phyloP scores from a whole-genome alignment of 768 basidiomycete genomes.

The Lactarius sanguifluus region DNA sequence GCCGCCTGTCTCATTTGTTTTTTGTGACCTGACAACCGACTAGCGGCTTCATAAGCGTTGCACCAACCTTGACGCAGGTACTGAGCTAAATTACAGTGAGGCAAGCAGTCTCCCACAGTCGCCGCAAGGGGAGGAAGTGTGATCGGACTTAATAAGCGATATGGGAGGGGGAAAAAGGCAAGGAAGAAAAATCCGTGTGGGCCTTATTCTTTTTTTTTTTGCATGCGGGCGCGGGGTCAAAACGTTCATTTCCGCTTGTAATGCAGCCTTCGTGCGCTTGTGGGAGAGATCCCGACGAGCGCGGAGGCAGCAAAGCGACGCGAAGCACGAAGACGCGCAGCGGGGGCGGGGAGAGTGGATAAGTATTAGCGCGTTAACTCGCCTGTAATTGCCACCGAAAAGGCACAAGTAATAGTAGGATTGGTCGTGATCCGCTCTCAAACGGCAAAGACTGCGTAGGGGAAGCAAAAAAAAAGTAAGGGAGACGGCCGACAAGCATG shows the following conservation, averaged over 20 bases:
- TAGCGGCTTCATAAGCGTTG: background rate
- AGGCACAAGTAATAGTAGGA: background rate
- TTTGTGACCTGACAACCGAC: constrained; percentile 19
- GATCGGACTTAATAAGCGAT: constrained; percentile 22
- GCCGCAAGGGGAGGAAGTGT: background rate
- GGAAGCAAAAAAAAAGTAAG: background rate
- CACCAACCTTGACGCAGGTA: background rate
- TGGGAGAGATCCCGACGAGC: constrained; percentile 4
- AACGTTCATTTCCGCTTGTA: constrained; percentile 12
- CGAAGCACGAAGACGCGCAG: background rate
- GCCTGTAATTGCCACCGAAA: background rate
- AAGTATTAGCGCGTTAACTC: background rate
- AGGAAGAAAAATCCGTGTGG: constrained; percentile 7
- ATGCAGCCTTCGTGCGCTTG: background rate
- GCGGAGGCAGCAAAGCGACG: constrained; percentile 5
- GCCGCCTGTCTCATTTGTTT: background rate
- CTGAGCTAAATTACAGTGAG: background rate
- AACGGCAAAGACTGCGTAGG: background rate
- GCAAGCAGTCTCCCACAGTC: background rate
- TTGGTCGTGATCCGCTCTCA: background rate
- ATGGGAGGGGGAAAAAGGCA: background rate
- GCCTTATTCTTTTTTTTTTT: background rate
- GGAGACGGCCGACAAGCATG: background rate
- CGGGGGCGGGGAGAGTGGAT: background rate
- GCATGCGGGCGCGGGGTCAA: background rate